phyloP scores from a whole-genome alignment of 1,284 basidiomycete species.

The Phylloboletellus chloephorus region DNA sequence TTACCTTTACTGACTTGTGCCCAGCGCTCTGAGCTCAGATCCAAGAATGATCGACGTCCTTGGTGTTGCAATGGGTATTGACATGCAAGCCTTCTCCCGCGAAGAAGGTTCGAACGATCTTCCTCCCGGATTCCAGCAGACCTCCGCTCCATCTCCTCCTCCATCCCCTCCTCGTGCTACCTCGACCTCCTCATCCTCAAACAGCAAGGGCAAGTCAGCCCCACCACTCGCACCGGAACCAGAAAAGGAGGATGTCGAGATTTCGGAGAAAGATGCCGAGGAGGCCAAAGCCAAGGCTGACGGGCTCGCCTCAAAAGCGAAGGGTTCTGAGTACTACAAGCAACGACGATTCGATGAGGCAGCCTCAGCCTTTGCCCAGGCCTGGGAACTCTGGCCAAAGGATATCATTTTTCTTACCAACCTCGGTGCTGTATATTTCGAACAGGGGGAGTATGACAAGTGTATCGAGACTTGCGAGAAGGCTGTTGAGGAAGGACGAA shows the following conservation, averaged over 20 bases:
- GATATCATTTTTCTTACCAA: slow-evolving; percentile 94
- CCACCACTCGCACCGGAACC: slow-evolving; percentile 34
- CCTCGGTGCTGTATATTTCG: slow-evolving; percentile 83
- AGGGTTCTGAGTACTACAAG: slow-evolving; percentile 84
- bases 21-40: slow-evolving; percentile 59
- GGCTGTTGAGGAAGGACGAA: slow-evolving; percentile 91
- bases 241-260: slow-evolving; percentile 53
- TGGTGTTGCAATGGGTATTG: slow-evolving; percentile 91
- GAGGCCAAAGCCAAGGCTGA: slow-evolving; percentile 67
- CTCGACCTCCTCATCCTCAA: slow-evolving; percentile 39
- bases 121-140: slow-evolving; percentile 52
- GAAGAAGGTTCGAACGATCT: slow-evolving; percentile 82
- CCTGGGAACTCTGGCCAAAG: slow-evolving; percentile 92
- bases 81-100: slow-evolving; percentile 83
- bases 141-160: slow-evolving; percentile 34
- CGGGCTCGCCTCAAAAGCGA: slow-evolving; percentile 73
- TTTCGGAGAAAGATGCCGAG: slow-evolving; percentile 54
- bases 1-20: slow-evolving; percentile 11
- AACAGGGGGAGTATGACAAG: slow-evolving; percentile 88
- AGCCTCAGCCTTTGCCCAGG: slow-evolving; percentile 69
- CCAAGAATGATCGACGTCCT: slow-evolving; percentile 92
- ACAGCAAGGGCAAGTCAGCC: slow-evolving; percentile 15
- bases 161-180: slow-evolving; percentile 39
- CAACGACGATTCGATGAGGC: slow-evolving; percentile 76
- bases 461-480: slow-evolving; percentile 90